A percentile compares a stretch with the other conserved stretches of the same genome.
phyloP scores from a whole-genome alignment of 495 filamentous ascomycete species.

The Lasiosphaeria miniovina region DNA sequence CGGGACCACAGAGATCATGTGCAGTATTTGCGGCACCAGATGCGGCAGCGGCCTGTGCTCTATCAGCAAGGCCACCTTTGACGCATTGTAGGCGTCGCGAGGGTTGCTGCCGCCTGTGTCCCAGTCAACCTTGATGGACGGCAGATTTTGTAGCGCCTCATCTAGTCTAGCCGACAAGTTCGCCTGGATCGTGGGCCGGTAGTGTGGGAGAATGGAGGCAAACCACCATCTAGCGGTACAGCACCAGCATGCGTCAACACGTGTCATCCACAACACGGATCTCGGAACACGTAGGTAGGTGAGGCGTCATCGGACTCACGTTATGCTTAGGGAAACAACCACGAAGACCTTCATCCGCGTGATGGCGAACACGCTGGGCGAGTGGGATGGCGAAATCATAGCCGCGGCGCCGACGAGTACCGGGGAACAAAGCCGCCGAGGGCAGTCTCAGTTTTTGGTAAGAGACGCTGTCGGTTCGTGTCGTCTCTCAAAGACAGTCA shows the following conservation, averaged over 20 bases:
- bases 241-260: background rate
- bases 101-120: slow-evolving; percentile 31
- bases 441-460: background rate
- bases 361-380: slow-evolving; percentile 22
- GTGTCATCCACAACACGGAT: background rate
- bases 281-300: background rate
- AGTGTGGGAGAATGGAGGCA: slow-evolving; percentile 38
- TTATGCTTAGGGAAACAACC: slow-evolving; percentile 26
- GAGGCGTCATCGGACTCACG: slow-evolving; percentile 21
- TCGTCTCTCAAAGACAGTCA: background rate
- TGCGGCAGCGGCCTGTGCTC: slow-evolving; percentile 44
- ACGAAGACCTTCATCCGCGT: slow-evolving; percentile 23
- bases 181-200: slow-evolving; percentile 35
- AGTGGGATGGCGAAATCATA: background rate
- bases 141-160: slow-evolving; percentile 37
- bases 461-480: background rate
- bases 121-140: slow-evolving; percentile 43
- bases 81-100: slow-evolving; percentile 40
- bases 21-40: slow-evolving; percentile 44
- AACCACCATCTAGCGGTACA: slow-evolving; percentile 37
- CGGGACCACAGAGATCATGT: slow-evolving; percentile 50
- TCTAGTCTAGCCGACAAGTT: slow-evolving; percentile 32
- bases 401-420: slow-evolving; percentile 3
- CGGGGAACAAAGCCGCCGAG: background rate
- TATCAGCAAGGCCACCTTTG: slow-evolving; percentile 50